These are phyloP conservation scores for Daldinia sp. DNA, from an alignment of 2,329 filamentous ascomycete species.

Conservation along the genomic window DNA sequence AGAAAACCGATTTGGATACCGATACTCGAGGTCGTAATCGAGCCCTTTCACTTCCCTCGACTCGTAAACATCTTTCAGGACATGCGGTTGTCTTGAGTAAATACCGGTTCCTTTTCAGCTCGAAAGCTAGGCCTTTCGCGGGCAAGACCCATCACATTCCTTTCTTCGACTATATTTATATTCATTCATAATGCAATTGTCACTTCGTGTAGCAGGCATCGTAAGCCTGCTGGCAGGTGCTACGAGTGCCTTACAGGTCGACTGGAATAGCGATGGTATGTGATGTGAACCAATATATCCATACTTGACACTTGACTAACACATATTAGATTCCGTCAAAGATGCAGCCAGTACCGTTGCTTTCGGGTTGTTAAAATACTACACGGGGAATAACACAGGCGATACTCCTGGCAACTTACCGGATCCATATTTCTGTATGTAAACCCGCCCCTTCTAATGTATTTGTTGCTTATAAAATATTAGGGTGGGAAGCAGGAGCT, in stretches of 20 bases:
- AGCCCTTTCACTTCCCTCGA: constrained; percentile 7
- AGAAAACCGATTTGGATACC: constrained; percentile 3
- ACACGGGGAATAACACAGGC: constrained; percentile 64
- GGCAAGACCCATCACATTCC: constrained; percentile 9
- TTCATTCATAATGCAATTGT: constrained; percentile 39
- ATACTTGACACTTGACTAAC: constrained; percentile 43
- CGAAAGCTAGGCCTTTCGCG: constrained; percentile 28
- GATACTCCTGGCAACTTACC: constrained; percentile 66
- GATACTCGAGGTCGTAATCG: background rate
- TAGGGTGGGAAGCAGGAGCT: constrained; percentile 76
- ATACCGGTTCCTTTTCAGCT: constrained; percentile 16
- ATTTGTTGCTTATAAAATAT: constrained; percentile 29
- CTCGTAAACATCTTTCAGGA: constrained; percentile 14
- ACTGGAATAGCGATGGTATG: constrained; percentile 48
- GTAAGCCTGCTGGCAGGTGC: constrained; percentile 44
- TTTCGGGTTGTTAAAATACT: constrained; percentile 47
- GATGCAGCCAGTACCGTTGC: constrained; percentile 47
- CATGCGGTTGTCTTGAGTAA: constrained; percentile 31
- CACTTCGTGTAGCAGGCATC: constrained; percentile 38
- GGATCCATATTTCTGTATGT: constrained; percentile 70
- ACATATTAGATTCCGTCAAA: constrained; percentile 59
- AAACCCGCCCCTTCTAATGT: constrained; percentile 25
- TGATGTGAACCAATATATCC: background rate
- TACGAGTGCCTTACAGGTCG: constrained; percentile 45
- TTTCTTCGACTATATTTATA: constrained; percentile 14